Evolutionary conservation across 306 rosid species (phyloP), one percentile per base, ranked within the genome.

Genomic region (Rosa persica): DNA sequence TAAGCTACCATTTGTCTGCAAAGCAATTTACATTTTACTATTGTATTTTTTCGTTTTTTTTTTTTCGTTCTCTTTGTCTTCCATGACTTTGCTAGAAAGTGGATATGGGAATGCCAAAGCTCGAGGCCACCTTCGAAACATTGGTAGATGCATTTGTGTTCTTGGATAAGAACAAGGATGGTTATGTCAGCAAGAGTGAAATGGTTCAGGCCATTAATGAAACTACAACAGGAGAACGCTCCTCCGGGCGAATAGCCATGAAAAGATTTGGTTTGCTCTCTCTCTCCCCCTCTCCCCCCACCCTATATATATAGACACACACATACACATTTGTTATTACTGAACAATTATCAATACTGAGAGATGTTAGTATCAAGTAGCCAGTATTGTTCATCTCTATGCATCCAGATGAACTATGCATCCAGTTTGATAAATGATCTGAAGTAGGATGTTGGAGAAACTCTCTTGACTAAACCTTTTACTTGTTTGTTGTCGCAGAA

Each of bases 121-220:
- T 92, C 83, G 97, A 91, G 93, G 85, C 88, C 77, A 95, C 98
- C 46, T 92, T 95, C 2, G 98, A 95, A 81, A 89, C 96, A 23
- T 80, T 95, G 90, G 97, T 95, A 25, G 91, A 95, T 77, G 84
- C 98, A 40, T 95, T 95, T 66, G 96, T 89, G 66, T 95, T 95
- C 89, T 89, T 95, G 91, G 98, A 95, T 88, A 92, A 89, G 87
- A 95, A 95, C 67, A 92, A 77, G 87, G 98, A 95, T 70, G 98
- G 98, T 54, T 89, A 92, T 78, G 98, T 92, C 71, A 92, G 98
- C 91, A 95, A 85, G 90, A 89, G 55, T 70, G 98, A 95, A 87
- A 95, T 95, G 98, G 87, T 92, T n/a, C 74, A 84, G 75, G 92
- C 98, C 68, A 89, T 95, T 66, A 89, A 92, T 69, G 98, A 95